phyloP scores from a whole-genome alignment of 1,284 basidiomycete genomes.

The Sanguinoderma infundibulare region DNA sequence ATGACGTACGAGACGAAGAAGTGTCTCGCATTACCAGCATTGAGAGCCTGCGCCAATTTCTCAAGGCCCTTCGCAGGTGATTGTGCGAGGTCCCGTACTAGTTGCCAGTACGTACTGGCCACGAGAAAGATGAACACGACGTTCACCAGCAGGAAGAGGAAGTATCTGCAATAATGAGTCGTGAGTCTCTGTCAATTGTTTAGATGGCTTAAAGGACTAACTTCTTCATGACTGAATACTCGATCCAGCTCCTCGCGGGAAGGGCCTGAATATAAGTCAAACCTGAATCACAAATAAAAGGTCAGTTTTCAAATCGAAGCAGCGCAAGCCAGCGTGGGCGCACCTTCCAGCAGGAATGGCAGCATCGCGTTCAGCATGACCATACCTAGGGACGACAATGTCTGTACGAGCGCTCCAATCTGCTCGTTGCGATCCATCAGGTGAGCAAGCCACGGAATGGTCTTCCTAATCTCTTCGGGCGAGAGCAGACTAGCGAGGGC shows the following conservation, averaged over 20 bases:
- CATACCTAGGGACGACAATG: constrained; percentile 89
- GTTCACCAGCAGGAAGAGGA: constrained; percentile 92
- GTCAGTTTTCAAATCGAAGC: too few relatives aligned
- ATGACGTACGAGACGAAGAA: constrained; percentile 98
- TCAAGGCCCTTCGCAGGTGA: constrained; percentile 89
- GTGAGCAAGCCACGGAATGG: constrained; percentile 81
- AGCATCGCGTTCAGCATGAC: constrained; percentile 89
- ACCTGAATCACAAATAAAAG: constrained; percentile 45
- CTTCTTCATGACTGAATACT: constrained; percentile 94
- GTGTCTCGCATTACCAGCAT: constrained; percentile 78
- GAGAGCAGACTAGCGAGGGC: constrained; percentile 86
- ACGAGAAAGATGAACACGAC: constrained; percentile 96
- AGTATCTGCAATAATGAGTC: constrained; percentile 63
- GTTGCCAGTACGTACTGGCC: constrained; percentile 88
- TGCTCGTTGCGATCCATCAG: constrained; percentile 83
- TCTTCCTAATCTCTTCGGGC: constrained; percentile 91
- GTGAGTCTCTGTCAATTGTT: neutral
- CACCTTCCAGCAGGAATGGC: constrained; percentile 91
- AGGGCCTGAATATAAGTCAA: constrained; percentile 90
- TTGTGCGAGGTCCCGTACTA: constrained; percentile 86
- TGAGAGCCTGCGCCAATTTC: constrained; percentile 84
- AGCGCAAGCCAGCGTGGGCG: too few relatives aligned
- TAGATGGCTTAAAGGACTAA: constrained; percentile 40
- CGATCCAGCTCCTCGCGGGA: constrained; percentile 88
- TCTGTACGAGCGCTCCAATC: constrained; percentile 88